Conservation (phyloP, 306 rosid genomes). For the Styphnolobium japonicum region DNA sequence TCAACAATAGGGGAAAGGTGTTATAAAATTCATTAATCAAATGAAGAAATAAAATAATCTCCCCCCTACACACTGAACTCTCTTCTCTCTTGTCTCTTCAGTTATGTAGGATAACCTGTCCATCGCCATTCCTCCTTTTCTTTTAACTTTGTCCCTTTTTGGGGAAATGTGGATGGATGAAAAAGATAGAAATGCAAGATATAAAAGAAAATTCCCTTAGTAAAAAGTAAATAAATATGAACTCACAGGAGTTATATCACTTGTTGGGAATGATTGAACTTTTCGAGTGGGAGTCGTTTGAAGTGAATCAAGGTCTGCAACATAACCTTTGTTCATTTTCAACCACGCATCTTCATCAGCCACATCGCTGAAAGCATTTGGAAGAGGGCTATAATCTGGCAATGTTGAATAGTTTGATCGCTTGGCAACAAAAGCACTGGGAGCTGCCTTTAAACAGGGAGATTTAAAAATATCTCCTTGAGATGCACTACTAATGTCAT, state of each 20-base stretch:
- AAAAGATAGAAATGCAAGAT: conserved; percentile 11
- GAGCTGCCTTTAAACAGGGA: conserved; percentile 66
- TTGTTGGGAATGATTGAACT: conserved; percentile 67
- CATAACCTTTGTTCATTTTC: conserved; percentile 84
- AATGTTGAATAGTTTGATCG: conserved; percentile 58
- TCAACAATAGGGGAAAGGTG: neutral
- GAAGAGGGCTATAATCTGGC: conserved; percentile 75
- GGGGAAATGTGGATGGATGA: neutral
- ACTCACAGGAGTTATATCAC: conserved; percentile 65
- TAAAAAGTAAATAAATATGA: conserved; percentile 10
- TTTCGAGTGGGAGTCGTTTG: conserved; percentile 71
- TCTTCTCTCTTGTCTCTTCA: neutral
- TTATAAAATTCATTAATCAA: conserved; percentile 4
- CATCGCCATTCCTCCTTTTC: neutral
- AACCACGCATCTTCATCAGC: conserved; percentile 93
- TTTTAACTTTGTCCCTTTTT: neutral
- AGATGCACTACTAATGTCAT: conserved; percentile 43
- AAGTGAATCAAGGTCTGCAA: conserved; percentile 83
- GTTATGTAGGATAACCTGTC: neutral
- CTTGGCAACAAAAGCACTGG: conserved; percentile 70
- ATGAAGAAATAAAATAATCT: neutral
- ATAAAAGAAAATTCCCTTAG: conserved; percentile 10
- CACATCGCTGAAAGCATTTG: conserved; percentile 70
- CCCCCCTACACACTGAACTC: neutral
- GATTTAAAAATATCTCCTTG: conserved; percentile 70